These are phyloP conservation scores for Firmiana major DNA, from an alignment of 345 rosid species.

Conservation along the genomic window DNA sequence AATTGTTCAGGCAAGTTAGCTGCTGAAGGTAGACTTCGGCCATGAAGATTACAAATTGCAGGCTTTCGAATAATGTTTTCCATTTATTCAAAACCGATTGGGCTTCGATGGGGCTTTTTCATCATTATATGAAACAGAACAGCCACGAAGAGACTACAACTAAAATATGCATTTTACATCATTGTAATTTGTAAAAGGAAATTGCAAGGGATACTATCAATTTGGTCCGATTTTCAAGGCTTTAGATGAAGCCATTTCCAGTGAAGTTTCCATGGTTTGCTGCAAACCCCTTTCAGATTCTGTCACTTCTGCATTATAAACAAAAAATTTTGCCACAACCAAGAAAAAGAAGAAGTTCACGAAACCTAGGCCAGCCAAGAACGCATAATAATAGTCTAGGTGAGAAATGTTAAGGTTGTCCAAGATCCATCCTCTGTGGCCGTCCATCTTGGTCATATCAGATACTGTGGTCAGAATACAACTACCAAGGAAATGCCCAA, in stretches of 20 bases:
- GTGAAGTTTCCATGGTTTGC: conserved; percentile 20
- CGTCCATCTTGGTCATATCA: conserved; percentile 37
- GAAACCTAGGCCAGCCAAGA: conserved; percentile 48
- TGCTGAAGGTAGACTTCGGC: too few relatives aligned
- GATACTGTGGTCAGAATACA: conserved; percentile 50
- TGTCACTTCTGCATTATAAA: conserved; percentile 45
- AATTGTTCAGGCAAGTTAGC: too few relatives aligned
- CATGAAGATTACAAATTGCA: too few relatives aligned
- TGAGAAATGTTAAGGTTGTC: conserved; percentile 66
- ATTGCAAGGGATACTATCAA: background rate
- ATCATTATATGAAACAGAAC: background rate
- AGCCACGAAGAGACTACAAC: background rate
- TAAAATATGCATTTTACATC: background rate
- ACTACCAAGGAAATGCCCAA: conserved; percentile 70
- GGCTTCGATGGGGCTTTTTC: background rate
- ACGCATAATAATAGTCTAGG: conserved; percentile 58
- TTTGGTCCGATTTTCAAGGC: background rate
- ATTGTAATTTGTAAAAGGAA: background rate
- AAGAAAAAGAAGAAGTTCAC: conserved; percentile 55
- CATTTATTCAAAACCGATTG: background rate
- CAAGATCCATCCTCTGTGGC: conserved; percentile 61
- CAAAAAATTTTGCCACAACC: conserved; percentile 47
- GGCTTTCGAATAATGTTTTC: background rate
- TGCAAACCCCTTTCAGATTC: conserved; percentile 16
- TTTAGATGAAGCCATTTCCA: background rate